phyloP scores from a whole-genome alignment of 2,329 filamentous ascomycete species.

The Ilyonectria sp. region DNA sequence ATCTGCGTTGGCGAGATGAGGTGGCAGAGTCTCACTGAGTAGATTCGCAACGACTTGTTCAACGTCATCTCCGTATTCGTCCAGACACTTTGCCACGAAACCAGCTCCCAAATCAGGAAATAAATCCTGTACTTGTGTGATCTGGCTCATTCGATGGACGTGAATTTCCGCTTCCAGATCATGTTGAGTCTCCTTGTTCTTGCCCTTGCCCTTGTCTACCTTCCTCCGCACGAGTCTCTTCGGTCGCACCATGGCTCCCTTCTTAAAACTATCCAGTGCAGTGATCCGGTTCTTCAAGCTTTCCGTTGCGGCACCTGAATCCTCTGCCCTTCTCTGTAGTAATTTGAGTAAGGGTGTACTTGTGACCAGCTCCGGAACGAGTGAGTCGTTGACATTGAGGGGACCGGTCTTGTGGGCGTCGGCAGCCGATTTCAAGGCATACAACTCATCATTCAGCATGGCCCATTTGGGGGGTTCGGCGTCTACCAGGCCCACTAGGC shows the following conservation, averaged over 20 bases:
- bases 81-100: slow-evolving; percentile 84
- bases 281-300: slow-evolving; percentile 74
- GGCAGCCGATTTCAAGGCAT: slow-evolving; percentile 81
- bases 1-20: slow-evolving; percentile 76
- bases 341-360: slow-evolving; percentile 82
- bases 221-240: slow-evolving; percentile 68
- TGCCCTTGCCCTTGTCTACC: slow-evolving; percentile 81
- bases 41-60: slow-evolving; percentile 87
- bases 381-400: slow-evolving; percentile 73
- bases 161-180: slow-evolving; percentile 70
- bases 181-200: slow-evolving; percentile 61
- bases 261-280: slow-evolving; percentile 73
- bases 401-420: slow-evolving; percentile 73
- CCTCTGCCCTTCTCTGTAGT: slow-evolving; percentile 69
- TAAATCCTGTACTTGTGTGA: slow-evolving; percentile 93
- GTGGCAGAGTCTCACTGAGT: slow-evolving; percentile 82
- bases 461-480: slow-evolving; percentile 78
- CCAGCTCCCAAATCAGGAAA: slow-evolving; percentile 90
- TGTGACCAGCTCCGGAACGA: slow-evolving; percentile 87
- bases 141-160: slow-evolving; percentile 85
- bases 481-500: slow-evolving; percentile 79
- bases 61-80: slow-evolving; percentile 82
- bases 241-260: slow-evolving; percentile 67
- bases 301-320: slow-evolving; percentile 63
- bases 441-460: slow-evolving; percentile 86